Conservation (phyloP, 2,329 filamentous ascomycete genomes). For the Arachnopeziza araneosa region DNA sequence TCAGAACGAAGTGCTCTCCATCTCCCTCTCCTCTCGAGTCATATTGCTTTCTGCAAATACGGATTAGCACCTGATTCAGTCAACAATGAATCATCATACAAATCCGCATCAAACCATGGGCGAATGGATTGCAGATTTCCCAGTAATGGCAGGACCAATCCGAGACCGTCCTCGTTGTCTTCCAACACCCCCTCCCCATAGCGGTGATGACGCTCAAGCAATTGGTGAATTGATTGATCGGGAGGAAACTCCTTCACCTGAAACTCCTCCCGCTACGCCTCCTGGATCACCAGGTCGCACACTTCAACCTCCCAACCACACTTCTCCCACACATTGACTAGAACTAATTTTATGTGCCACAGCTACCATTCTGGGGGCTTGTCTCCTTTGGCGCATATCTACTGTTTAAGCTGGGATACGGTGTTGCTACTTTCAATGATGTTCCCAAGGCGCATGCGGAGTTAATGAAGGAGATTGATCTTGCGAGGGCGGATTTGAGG, state of each 20-base stretch:
- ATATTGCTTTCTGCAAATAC: not conserved
- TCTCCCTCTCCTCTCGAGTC: not conserved
- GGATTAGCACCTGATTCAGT: not conserved
- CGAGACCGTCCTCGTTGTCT: not conserved
- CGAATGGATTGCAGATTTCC: not conserved
- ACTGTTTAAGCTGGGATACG: constrained; percentile 84
- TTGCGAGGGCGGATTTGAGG: constrained; percentile 69
- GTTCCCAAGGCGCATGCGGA: constrained; percentile 86
- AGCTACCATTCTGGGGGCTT: constrained; percentile 91
- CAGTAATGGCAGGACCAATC: not conserved
- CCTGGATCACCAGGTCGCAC: not conserved
- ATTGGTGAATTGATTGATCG: not conserved
- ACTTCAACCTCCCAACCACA: not conserved
- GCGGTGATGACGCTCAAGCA: not conserved
- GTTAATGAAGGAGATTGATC: constrained; percentile 76
- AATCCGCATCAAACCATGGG: not conserved
- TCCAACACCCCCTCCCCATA: not conserved
- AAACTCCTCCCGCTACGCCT: not conserved
- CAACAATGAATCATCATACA: not conserved
- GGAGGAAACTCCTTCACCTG: not conserved
- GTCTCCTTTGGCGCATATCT: constrained; percentile 90
- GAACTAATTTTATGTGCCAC: not conserved
- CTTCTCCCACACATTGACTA: not conserved
- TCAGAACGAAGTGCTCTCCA: not conserved
- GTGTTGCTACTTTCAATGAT: constrained; percentile 95